phyloP scores from a whole-genome alignment of 768 basidiomycete genomes.

The Cystofilobasidium capitatum region DNA sequence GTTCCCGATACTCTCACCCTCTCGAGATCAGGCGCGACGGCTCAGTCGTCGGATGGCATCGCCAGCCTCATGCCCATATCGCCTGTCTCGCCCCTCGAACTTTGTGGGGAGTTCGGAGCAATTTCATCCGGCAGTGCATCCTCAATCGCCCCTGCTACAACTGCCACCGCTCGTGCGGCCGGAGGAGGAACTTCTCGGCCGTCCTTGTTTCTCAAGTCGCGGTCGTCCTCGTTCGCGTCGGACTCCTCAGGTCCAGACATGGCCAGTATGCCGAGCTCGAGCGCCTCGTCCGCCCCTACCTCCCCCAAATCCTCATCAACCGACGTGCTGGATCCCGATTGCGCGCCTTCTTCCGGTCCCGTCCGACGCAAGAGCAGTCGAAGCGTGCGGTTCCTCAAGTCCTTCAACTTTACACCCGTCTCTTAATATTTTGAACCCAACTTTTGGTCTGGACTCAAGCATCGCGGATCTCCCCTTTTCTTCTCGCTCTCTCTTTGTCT shows the following conservation, averaged over 20 bases:
- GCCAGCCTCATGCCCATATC: neutral
- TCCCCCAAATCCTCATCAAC: neutral
- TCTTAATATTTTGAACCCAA: too few relatives aligned
- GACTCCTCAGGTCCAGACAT: neutral
- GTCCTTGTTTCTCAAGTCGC: neutral
- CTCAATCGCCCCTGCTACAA: too few relatives aligned
- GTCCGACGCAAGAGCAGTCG: neutral
- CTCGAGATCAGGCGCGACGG: too few relatives aligned
- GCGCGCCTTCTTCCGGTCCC: neutral
- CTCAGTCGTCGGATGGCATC: neutral
- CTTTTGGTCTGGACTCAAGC: too few relatives aligned
- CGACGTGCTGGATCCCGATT: neutral
- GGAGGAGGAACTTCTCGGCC: neutral
- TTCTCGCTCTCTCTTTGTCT: too few relatives aligned
- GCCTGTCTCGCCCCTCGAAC: slow-evolving; percentile 17
- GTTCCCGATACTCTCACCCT: too few relatives aligned
- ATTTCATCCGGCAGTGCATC: neutral
- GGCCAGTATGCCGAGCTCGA: too few relatives aligned
- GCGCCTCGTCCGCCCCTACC: neutral
- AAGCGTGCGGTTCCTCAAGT: slow-evolving; percentile 2
- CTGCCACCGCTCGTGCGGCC: neutral
- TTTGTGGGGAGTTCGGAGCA: slow-evolving; percentile 8
- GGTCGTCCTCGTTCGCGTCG: neutral
- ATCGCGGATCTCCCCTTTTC: too few relatives aligned
- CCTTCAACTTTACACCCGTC: neutral